Percentiles rank a stretch among this genome's conserved stretches.
These are phyloP conservation scores for Solanum hybrid DNA, from an alignment of 305 asterid genomes.

Conservation along the genomic window DNA sequence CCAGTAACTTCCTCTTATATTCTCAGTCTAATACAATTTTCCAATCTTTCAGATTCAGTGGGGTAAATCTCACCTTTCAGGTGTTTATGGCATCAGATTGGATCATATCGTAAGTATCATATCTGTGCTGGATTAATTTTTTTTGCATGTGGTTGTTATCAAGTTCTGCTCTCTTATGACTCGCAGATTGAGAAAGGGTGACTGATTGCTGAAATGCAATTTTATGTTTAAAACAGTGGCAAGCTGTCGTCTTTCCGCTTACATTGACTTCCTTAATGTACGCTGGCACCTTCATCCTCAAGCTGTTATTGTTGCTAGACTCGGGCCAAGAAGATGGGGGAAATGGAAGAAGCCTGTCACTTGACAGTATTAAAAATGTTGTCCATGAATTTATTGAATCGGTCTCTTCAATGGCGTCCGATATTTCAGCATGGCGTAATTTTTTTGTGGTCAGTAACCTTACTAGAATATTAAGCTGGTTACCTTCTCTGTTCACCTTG, in stretches of 20 bases:
- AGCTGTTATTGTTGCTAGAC: conserved; percentile 30
- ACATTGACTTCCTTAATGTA: conserved; percentile 79
- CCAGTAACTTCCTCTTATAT: background rate
- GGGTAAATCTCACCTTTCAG: conserved; percentile 33
- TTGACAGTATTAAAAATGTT: conserved; percentile 22
- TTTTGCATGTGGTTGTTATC: conserved; percentile 15
- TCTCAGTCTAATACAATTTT: background rate
- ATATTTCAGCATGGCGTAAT: conserved; percentile 74
- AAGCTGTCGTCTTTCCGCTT: conserved; percentile 67
- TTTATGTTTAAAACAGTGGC: conserved; percentile 89
- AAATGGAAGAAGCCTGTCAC: conserved; percentile 26
- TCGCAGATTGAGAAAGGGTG: conserved; percentile 59
- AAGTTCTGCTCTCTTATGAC: conserved; percentile 18
- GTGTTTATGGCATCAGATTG: conserved; percentile 64
- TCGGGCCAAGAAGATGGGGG: conserved; percentile 28
- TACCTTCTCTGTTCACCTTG: background rate
- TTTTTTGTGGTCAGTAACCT: conserved; percentile 73
- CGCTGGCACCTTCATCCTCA: conserved; percentile 53
- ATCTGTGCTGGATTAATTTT: background rate
- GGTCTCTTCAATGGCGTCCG: conserved; percentile 32
- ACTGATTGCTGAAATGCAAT: conserved; percentile 56
- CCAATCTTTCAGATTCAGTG: conserved; percentile 26
- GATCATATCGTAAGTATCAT: conserved; percentile 60
- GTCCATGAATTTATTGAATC: conserved; percentile 19
- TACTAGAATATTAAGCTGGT: background rate